Evolutionary conservation across 1,284 basidiomycete species (phyloP).

Genomic region (Chalciporus sp.): DNA sequence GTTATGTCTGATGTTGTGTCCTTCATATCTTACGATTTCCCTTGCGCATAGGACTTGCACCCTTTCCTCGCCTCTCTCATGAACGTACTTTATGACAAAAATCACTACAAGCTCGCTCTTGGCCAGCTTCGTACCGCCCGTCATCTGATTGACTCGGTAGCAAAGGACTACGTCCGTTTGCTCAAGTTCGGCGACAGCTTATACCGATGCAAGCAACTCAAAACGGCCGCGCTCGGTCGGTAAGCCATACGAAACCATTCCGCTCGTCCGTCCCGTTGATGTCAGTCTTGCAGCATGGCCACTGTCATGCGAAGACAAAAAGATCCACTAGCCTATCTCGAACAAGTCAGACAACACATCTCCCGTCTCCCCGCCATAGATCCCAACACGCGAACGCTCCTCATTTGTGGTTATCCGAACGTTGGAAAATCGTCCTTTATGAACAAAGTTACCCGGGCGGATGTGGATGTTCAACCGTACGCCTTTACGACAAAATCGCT

Average conservation of each 20-base stretch:
- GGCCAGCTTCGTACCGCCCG: conserved; percentile 92
- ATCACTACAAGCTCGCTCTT: conserved; percentile 96
- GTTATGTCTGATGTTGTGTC: conserved; percentile 27
- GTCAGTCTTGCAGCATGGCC: conserved; percentile 70
- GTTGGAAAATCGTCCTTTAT: conserved; percentile 98
- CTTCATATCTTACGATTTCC: conserved; percentile 1
- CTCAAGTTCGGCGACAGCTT: conserved; percentile 96
- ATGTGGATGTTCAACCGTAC: conserved; percentile 97
- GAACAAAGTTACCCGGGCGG: conserved; percentile 96
- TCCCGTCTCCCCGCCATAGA: conserved; percentile 95
- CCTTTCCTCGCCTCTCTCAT: conserved; percentile 92
- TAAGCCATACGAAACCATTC: conserved; percentile 39
- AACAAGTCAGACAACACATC: conserved; percentile 97
- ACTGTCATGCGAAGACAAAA: conserved; percentile 97
- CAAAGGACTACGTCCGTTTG: conserved; percentile 93
- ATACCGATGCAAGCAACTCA: conserved; percentile 96
- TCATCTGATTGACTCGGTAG: conserved; percentile 94
- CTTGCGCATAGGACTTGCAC: conserved; percentile 80
- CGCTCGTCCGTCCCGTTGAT: conserved; percentile 4
- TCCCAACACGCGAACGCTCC: conserved; percentile 93
- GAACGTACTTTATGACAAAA: conserved; percentile 98
- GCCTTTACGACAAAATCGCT: conserved; percentile 97
- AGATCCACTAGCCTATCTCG: conserved; percentile 93
- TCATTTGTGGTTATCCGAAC: conserved; percentile 97
- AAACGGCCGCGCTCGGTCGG: conserved; percentile 92